phyloP scores from a whole-genome alignment of 1,139 yeast species.

The Candida glucosophila region DNA sequence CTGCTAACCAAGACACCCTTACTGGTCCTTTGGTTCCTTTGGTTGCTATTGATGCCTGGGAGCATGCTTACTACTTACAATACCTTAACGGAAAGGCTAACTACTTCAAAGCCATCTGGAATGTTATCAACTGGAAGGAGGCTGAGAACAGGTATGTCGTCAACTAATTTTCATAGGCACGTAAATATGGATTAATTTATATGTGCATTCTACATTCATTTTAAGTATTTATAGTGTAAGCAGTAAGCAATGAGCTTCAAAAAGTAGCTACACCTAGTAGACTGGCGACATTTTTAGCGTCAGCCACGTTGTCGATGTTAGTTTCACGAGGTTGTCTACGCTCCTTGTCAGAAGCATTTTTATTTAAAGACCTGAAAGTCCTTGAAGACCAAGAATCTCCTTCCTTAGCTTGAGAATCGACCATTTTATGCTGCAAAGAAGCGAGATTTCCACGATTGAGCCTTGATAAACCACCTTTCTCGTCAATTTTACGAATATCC shows the following conservation, averaged over 20 bases:
- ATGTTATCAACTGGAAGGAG: constrained; percentile 40
- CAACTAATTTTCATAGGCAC: no score
- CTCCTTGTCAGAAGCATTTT: constrained; percentile 22
- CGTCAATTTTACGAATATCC: constrained; percentile 72
- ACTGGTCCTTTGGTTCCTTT: constrained; percentile 33
- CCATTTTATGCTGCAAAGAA: constrained; percentile 33
- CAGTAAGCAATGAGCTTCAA: constrained; percentile 14
- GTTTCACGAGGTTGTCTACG: constrained; percentile 13
- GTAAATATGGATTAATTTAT: no score
- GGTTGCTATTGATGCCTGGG: constrained; percentile 44
- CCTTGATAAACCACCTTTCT: constrained; percentile 73
- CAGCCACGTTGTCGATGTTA: constrained; percentile 31
- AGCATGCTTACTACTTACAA: constrained; percentile 43
- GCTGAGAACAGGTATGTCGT: constrained; percentile 38
- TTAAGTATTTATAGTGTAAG: no score
- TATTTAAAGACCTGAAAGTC: constrained; percentile 49
- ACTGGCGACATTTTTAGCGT: constrained; percentile 78
- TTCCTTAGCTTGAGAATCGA: constrained; percentile 39
- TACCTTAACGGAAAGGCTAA: constrained; percentile 40
- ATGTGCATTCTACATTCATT: no score
- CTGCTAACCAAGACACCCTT: constrained; percentile 39
- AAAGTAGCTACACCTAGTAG: constrained; percentile 72
- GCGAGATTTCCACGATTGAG: constrained; percentile 66
- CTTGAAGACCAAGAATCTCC: constrained; percentile 64
- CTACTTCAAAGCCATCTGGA: constrained; percentile 41